Conservation (phyloP, 2,329 filamentous ascomycete species). For the Ophiostoma montium region DNA sequence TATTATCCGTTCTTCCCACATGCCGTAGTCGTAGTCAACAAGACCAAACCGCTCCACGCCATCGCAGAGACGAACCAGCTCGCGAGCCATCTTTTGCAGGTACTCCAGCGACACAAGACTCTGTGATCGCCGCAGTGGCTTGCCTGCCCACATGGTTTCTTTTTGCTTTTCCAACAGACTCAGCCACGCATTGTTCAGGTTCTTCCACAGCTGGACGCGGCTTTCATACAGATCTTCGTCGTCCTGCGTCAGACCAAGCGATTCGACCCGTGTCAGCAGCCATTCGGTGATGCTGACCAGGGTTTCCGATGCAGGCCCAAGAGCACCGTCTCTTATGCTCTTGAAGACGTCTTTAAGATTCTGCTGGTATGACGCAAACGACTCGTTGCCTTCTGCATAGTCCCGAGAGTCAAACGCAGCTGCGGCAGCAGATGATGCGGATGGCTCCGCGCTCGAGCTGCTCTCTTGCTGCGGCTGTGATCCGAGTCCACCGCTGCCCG, state of each 20-base stretch:
- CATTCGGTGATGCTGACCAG: conserved; percentile 39
- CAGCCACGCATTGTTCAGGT: conserved; percentile 91
- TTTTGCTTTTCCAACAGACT: conserved; percentile 71
- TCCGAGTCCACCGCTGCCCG: conserved; percentile 27
- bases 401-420: conserved; percentile 1
- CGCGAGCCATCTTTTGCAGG: conserved; percentile 67
- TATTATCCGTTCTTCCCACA: conserved; percentile 89
- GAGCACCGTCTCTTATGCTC: conserved; percentile 42
- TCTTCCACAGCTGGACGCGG: conserved; percentile 75
- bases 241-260: conserved; percentile 60
- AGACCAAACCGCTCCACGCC: conserved; percentile 80
- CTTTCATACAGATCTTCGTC: conserved; percentile 62
- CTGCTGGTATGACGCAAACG: conserved; percentile 51
- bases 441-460: not conserved
- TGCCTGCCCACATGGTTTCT: conserved; percentile 50
- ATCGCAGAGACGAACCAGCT: conserved; percentile 72
- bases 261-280: conserved; percentile 39
- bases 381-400: conserved; percentile 35
- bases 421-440: not conserved
- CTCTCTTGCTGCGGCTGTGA: conserved; percentile 9
- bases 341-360: conserved; percentile 56
- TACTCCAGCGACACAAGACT: conserved; percentile 53
- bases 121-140: conserved; percentile 41
- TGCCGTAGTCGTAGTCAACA: conserved; percentile 93
- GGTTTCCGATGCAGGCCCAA: conserved; percentile 37